A percentile compares a stretch with the other conserved stretches of the same genome.
Conservation (phyloP, 2,329 filamentous ascomycete species). For the Pseudogymnoascus sp. region DNA sequence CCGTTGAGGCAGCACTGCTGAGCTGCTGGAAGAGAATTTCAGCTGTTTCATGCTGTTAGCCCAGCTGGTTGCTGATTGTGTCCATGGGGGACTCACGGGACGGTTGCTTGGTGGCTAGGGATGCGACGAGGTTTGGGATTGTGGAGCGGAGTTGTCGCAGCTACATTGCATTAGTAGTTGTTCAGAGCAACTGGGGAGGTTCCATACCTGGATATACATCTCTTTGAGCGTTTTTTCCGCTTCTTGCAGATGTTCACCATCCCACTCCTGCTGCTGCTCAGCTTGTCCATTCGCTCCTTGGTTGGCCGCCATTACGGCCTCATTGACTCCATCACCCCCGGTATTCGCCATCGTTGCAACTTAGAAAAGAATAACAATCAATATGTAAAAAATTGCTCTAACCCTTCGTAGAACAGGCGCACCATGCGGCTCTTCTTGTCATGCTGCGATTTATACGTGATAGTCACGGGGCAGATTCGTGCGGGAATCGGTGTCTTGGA, state of each 20-base stretch:
- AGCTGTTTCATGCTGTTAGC: conserved; percentile 33
- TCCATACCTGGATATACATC: conserved; percentile 30
- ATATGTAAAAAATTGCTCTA: conserved; percentile 14
- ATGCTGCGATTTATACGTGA: conserved; percentile 1
- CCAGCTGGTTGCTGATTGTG: not conserved
- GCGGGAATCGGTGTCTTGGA: not conserved
- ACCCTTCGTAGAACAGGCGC: conserved; percentile 15
- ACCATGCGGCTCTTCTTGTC: conserved; percentile 13
- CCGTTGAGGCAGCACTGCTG: conserved; percentile 39
- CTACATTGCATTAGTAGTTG: not conserved
- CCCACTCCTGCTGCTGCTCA: conserved; percentile 21
- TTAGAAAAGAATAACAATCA: not conserved
- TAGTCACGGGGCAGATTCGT: not conserved
- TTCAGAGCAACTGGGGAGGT: not conserved
- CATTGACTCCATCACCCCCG: not conserved
- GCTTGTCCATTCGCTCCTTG: conserved; percentile 21
- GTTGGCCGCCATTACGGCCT: conserved; percentile 14
- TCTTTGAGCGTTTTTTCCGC: conserved; percentile 28
- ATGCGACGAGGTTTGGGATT: conserved; percentile 44
- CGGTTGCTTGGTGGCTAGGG: conserved; percentile 42
- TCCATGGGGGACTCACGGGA: conserved; percentile 38
- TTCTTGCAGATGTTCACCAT: conserved; percentile 27
- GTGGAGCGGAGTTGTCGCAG: conserved; percentile 36
- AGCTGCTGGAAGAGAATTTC: conserved; percentile 42
- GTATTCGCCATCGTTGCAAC: not conserved